phyloP scores from a whole-genome alignment of 2,329 filamentous ascomycete species.

The Karstenula rhodostoma region DNA sequence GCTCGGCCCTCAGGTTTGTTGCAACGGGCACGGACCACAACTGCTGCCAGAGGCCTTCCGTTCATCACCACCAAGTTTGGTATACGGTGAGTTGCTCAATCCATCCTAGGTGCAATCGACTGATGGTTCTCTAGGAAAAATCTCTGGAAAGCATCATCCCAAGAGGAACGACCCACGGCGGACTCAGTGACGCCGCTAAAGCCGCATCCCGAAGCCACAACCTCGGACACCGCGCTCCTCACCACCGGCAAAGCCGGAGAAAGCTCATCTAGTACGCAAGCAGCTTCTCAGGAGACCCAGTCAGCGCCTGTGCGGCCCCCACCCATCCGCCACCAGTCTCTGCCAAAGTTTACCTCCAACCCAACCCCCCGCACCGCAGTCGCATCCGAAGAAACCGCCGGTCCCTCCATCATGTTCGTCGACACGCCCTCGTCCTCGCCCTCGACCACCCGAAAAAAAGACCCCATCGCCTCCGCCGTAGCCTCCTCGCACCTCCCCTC shows the following conservation, averaged over 20 bases:
- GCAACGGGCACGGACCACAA: conserved; percentile 31
- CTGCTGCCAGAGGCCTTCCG: conserved; percentile 29
- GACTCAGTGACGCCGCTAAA: conserved; percentile 34
- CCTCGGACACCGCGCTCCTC: conserved; percentile 41
- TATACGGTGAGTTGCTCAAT: conserved; percentile 23
- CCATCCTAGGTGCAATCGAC: neutral
- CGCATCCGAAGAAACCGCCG: conserved; percentile 67
- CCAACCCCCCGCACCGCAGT: conserved; percentile 76
- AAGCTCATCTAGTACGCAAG: conserved; percentile 29
- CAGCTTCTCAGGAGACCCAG: conserved; percentile 33
- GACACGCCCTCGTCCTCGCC: conserved; percentile 51
- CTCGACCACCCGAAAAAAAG: conserved; percentile 22
- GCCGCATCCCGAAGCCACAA: conserved; percentile 33
- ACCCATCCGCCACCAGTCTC: conserved; percentile 63
- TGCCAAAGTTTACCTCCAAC: conserved; percentile 74
- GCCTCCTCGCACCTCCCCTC: conserved; percentile 14
- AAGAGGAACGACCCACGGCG: conserved; percentile 25
- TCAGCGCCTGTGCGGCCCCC: conserved; percentile 52
- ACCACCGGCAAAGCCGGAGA: conserved; percentile 14
- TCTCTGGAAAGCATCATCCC: conserved; percentile 33
- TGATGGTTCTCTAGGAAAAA: conserved; percentile 18
- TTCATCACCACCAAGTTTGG: conserved; percentile 39
- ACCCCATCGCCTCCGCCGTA: conserved; percentile 31
- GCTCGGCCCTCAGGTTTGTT: conserved; percentile 25
- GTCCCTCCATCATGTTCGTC: conserved; percentile 79